Base-by-base conservation (phyloP, 805 yeast genomes). In the Candida sithepensis region DNA sequence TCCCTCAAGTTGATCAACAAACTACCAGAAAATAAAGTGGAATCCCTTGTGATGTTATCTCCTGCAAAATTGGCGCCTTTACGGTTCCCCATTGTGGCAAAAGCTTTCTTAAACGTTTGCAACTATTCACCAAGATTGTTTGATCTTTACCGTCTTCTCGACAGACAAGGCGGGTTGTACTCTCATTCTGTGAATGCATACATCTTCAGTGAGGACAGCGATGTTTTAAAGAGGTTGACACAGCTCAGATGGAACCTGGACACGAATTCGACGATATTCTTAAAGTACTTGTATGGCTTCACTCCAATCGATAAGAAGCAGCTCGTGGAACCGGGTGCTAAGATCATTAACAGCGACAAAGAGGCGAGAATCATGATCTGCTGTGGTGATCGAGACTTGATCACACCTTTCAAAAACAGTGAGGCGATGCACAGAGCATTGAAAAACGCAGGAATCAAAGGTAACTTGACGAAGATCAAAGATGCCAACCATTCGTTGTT, bases 191-290 rank as follows among this genome's bases (percentile, higher is more conserved):
- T 86, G n/a, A 55, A 60, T 20, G 68, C 86, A 18, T 82, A 81
- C 68, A 67, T 84, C 2, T 67, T 66, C 19, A 54, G 62, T 1
- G 56, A 53, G 19, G 46, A 56, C 16, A 56, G 58, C 41, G 58
- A 57, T 48, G 65, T 69, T 28, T 56, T 70, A 16, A 72, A 73
- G 42, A 74, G 79, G 44, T 59, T 74, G 39, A 68, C 81, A 18
- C 95, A 86, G 62, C 70, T 85, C 36, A 66, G 88, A 42, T 82
- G 88, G 84, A 86, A 87, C 60, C 57, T 85, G 50, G 88, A 84
- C 61, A 75, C 84, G 14, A 70, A 77, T 43, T 74, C 89, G 0
- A 51, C 54, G 8, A 68, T 79, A 2, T 75, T 86, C 61, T 64
- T 86, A 45, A 70, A 72, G 45, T 81, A 84, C 52, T 69, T 78